phyloP scores from a whole-genome alignment of 176 grass and related monocot genomes.

The Elaeis guineensis region DNA sequence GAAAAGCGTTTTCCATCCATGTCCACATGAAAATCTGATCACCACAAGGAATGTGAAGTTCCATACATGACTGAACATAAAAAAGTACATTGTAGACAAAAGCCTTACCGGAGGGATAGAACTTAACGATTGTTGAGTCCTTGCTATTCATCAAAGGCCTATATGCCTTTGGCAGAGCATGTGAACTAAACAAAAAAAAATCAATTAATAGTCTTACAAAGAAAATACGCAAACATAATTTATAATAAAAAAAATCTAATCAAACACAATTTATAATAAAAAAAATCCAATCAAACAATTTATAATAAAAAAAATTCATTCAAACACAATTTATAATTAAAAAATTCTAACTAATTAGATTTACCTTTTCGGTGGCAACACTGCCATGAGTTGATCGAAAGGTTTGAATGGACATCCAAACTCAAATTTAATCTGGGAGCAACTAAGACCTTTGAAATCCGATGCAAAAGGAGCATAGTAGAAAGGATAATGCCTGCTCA shows the following conservation, averaged over 20 bases:
- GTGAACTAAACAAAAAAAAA: not conserved
- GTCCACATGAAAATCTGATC: constrained; percentile 39
- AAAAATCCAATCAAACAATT: too few species aligned
- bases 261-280: too few species aligned
- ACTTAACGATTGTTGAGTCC: constrained; percentile 29
- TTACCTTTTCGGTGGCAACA: constrained; percentile 37
- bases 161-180: constrained; percentile 35
- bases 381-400: constrained; percentile 62
- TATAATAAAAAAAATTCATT: too few species aligned
- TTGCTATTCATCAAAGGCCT: constrained; percentile 28
- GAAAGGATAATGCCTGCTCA: constrained; percentile 50
- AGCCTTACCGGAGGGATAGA: constrained; percentile 37
- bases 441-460: constrained; percentile 41
- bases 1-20: constrained; percentile 39
- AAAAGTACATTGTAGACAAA: too few species aligned
- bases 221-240: too few species aligned
- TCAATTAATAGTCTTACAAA: too few species aligned
- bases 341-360: too few species aligned
- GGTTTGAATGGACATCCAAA: constrained; percentile 33
- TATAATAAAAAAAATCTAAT: too few species aligned
- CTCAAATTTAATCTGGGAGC: constrained; percentile 32
- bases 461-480: constrained; percentile 47
- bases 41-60: not conserved
- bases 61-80: too few species aligned
- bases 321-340: too few species aligned